These are phyloP conservation scores for Neurospora hispaniola DNA, from an alignment of 495 filamentous ascomycete genomes.

Conservation along the genomic window DNA sequence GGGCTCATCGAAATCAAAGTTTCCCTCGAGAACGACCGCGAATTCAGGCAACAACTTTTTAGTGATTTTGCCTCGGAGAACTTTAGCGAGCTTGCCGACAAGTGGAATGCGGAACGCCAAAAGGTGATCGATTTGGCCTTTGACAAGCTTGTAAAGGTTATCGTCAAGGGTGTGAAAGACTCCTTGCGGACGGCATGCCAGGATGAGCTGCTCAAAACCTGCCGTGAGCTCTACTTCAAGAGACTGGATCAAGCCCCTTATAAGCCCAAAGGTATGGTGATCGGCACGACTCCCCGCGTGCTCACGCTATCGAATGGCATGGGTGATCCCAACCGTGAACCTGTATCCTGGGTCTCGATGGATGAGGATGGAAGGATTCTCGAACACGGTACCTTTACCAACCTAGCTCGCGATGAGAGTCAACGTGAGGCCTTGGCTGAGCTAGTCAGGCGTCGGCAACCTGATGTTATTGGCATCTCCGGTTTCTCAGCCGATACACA, in stretches of 20 bases:
- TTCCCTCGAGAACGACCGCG: slow-evolving; percentile 58
- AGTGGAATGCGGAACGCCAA: slow-evolving; percentile 80
- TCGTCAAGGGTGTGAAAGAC: slow-evolving; percentile 86
- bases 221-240: slow-evolving; percentile 74
- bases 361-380: slow-evolving; percentile 85
- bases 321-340: slow-evolving; percentile 61
- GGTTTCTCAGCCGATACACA: slow-evolving; percentile 87
- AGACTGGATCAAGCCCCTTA: slow-evolving; percentile 91
- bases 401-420: slow-evolving; percentile 62
- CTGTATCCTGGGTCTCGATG: slow-evolving; percentile 82
- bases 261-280: slow-evolving; percentile 85
- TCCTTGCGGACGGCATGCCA: slow-evolving; percentile 85
- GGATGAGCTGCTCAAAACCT: slow-evolving; percentile 69
- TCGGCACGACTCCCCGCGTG: slow-evolving; percentile 81
- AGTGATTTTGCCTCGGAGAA: slow-evolving; percentile 85
- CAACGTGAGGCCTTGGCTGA: slow-evolving; percentile 58
- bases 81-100: slow-evolving; percentile 87
- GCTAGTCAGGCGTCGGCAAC: slow-evolving; percentile 60
- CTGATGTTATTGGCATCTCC: slow-evolving; percentile 82
- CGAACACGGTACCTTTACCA: slow-evolving; percentile 76
- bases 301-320: slow-evolving; percentile 76
- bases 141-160: slow-evolving; percentile 66
- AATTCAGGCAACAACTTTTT: slow-evolving; percentile 64
- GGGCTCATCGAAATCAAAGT: slow-evolving; percentile 78
- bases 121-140: slow-evolving; percentile 78